phyloP scores from a whole-genome alignment of 2,329 filamentous ascomycete species.

The Fusarium irregulare region DNA sequence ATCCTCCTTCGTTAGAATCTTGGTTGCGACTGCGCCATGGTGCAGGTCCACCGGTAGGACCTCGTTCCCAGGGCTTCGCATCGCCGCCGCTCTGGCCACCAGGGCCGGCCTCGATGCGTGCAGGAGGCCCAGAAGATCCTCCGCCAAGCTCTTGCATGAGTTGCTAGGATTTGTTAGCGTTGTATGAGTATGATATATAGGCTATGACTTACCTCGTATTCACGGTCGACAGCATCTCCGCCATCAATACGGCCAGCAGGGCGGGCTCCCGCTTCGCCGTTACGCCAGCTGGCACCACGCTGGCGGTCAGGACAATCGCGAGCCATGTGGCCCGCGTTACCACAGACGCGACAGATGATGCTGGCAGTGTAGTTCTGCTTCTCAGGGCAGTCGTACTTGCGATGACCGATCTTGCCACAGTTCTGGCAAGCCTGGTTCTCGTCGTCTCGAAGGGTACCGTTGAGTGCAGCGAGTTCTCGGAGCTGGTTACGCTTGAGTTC shows the following conservation, averaged over 20 bases:
- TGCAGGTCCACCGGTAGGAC: conserved; percentile 83
- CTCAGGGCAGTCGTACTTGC: conserved; percentile 98
- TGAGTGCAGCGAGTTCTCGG: conserved; percentile 95
- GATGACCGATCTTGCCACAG: conserved; percentile 97
- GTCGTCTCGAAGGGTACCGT: conserved; percentile 98
- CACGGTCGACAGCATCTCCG: conserved; percentile 88
- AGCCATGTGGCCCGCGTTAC: conserved; percentile 98
- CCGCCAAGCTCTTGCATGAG: conserved; percentile 98
- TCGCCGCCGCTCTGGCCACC: conserved; percentile 67
- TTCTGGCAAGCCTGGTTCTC: conserved; percentile 99
- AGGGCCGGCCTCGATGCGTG: conserved; percentile 88
- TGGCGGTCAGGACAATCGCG: conserved; percentile 96
- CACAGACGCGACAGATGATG: conserved; percentile 98
- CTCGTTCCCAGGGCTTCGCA: conserved; percentile 88
- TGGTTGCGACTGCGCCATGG: conserved; percentile 76
- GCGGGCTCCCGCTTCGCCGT: conserved; percentile 69
- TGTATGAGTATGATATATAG: background rate
- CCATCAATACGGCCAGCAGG: conserved; percentile 73
- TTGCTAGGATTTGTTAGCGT: conserved; percentile 70
- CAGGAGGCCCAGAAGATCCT: conserved; percentile 68
- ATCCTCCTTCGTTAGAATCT: conserved; percentile 61
- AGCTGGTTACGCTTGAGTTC: conserved; percentile 99
- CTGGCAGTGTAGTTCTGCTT: conserved; percentile 99
- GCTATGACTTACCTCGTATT: conserved; percentile 81
- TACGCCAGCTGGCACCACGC: conserved; percentile 91